Evolutionary conservation across 495 filamentous ascomycete genomes (phyloP).

Genomic region (Aspergillus sclerotioniger): DNA sequence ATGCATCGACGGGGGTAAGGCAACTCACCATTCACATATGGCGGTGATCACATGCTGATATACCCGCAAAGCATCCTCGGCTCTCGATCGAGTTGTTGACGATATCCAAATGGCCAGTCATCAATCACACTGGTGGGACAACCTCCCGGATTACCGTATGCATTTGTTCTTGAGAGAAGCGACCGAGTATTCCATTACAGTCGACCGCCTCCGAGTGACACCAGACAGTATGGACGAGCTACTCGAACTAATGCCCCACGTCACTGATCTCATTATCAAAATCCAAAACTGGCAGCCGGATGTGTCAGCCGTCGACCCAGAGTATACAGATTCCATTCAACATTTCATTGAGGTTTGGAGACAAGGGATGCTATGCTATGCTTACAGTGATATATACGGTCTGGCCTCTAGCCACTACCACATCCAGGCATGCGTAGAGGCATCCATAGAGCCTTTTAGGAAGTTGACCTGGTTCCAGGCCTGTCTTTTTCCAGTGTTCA

Average conservation of each 20-base stretch:
- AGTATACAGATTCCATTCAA: slow-evolving; percentile 2
- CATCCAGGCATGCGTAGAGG: slow-evolving; percentile 7
- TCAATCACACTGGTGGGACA: slow-evolving; percentile 12
- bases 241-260: not conserved
- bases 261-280: not conserved
- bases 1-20: not conserved
- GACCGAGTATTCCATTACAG: slow-evolving; percentile 6
- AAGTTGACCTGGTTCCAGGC: slow-evolving; percentile 9
- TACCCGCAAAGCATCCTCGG: no score
- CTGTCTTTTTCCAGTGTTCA: slow-evolving; percentile 10
- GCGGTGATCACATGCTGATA: no score
- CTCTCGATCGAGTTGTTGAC: not conserved
- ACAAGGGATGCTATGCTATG: slow-evolving; percentile 11
- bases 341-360: slow-evolving; percentile 10
- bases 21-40: not conserved
- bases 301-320: not conserved
- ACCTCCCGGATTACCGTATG: slow-evolving; percentile 8
- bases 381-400: slow-evolving; percentile 8
- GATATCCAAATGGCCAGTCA: not conserved
- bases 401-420: not conserved
- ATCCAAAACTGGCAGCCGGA: slow-evolving; percentile 9
- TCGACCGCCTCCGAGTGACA: not conserved
- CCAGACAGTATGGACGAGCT: not conserved
- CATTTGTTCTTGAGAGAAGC: slow-evolving; percentile 7
- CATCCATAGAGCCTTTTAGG: not conserved